Evolutionary conservation across 495 filamentous ascomycete species (phyloP).

Genomic region (Neurospora sp.): DNA sequence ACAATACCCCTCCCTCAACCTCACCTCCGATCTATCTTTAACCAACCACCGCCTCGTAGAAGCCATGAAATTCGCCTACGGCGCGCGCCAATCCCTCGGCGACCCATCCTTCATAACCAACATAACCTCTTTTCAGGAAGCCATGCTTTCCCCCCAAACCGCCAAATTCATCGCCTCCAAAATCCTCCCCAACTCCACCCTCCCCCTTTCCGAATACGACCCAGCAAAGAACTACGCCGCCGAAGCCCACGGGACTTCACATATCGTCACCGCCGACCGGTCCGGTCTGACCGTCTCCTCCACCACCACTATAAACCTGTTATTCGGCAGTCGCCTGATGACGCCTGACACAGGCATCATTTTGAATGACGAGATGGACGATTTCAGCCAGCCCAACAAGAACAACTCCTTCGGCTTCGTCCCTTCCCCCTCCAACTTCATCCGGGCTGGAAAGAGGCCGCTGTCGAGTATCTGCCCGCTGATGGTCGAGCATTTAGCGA

Average conservation of each 20-base stretch:
- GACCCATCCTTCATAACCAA: slow-evolving; percentile 64
- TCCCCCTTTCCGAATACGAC: slow-evolving; percentile 61
- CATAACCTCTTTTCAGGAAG: slow-evolving; percentile 32
- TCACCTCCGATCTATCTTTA: slow-evolving; percentile 18
- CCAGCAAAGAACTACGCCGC: slow-evolving; percentile 32
- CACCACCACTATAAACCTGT: slow-evolving; percentile 75
- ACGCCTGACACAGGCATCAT: slow-evolving; percentile 74
- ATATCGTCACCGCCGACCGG: slow-evolving; percentile 59
- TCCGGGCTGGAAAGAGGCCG: slow-evolving; percentile 71
- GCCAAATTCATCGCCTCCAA: slow-evolving; percentile 47
- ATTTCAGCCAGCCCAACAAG: slow-evolving; percentile 69
- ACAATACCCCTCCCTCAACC: slow-evolving; percentile 46
- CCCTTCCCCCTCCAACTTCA: slow-evolving; percentile 70
- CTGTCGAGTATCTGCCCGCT: slow-evolving; percentile 69
- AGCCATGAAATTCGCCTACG: slow-evolving; percentile 81
- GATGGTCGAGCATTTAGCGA: slow-evolving; percentile 53
- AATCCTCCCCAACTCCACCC: slow-evolving; percentile 60
- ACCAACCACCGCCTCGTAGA: slow-evolving; percentile 77
- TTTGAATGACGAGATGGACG: slow-evolving; percentile 85
- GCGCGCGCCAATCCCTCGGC: slow-evolving; percentile 55
- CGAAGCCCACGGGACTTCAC: slow-evolving; percentile 59
- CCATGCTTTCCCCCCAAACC: slow-evolving; percentile 53
- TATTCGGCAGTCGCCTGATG: slow-evolving; percentile 70
- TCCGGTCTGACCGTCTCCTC: slow-evolving; percentile 60
- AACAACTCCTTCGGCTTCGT: slow-evolving; percentile 75